phyloP scores from a whole-genome alignment of 345 rosid species.

The Xanthoceras sorbifolium region DNA sequence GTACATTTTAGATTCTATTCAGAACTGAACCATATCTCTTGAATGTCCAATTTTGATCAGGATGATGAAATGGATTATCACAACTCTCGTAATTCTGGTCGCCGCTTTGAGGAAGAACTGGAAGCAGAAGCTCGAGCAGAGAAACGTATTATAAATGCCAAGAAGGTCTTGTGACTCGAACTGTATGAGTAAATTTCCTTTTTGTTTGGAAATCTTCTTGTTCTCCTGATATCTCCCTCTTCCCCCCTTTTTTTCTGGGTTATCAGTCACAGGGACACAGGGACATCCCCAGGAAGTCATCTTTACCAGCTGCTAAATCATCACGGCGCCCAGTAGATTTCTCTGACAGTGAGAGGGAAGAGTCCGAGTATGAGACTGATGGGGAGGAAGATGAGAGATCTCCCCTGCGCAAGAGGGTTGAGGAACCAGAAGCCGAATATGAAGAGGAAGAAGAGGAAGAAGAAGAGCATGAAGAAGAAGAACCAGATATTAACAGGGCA shows the following conservation, averaged over 20 bases:
- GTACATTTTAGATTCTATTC: neutral
- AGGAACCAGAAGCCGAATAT: conserved; percentile 76
- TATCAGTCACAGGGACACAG: conserved; percentile 60
- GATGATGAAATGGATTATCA: conserved; percentile 85
- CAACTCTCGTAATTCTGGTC: conserved; percentile 75
- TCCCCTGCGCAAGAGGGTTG: conserved; percentile 54
- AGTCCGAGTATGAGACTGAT: conserved; percentile 96
- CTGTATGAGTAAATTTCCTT: neutral
- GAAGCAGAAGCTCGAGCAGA: conserved; percentile 93
- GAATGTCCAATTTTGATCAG: conserved; percentile 40
- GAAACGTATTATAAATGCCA: conserved; percentile 85
- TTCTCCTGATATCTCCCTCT: conserved; percentile 4
- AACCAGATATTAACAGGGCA: conserved; percentile 49
- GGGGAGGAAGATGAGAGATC: conserved; percentile 78
- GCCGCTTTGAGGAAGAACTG: conserved; percentile 81
- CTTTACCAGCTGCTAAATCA: conserved; percentile 52
- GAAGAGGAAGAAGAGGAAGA: conserved; percentile 80
- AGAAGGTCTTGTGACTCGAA: conserved; percentile 61
- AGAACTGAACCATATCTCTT: neutral
- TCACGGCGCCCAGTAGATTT: conserved; percentile 68
- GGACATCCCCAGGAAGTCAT: conserved; percentile 65
- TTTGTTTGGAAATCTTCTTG: neutral
- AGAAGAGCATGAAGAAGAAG: conserved; percentile 54
- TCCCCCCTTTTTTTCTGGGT: conserved; percentile 5
- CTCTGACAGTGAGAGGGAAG: conserved; percentile 94